Evolutionary conservation across 73 alveolate species (phyloP), one percentile per base, ranked within the genome.

Genomic region (Breviolum minutum): DNA sequence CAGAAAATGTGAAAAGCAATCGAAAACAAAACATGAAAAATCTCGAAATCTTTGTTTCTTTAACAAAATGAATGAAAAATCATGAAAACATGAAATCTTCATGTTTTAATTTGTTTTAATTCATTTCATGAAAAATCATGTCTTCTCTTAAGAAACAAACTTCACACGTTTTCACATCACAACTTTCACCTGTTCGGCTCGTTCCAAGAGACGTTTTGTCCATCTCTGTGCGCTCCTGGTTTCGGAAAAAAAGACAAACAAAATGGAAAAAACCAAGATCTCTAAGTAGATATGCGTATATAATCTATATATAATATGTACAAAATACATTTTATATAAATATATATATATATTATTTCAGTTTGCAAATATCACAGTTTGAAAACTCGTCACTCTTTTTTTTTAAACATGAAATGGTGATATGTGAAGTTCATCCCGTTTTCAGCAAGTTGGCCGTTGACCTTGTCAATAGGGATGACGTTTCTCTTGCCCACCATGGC

Each of bases 401-500:
- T 66, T n/a, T n/a, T n/a, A n/a, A n/a, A n/a, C n/a, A n/a, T n/a
- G n/a, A n/a, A n/a, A n/a, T n/a, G n/a, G n/a, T n/a, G n/a, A n/a
- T n/a, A n/a, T n/a, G n/a, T n/a, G n/a, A n/a, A n/a, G n/a, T n/a
- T n/a, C n/a, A n/a, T n/a, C n/a, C n/a, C n/a, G n/a, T n/a, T n/a
- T n/a, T n/a, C 54, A 40, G 54, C 54, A 40, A 40, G 54, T 40
- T 40, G 54, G 54, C 54, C n/a, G n/a, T n/a, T n/a, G 29, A n/a
- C 98, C 98, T 93, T 11, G 92, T 93, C 98, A 20, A 77, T 7
- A 19, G 91, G 98, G 82, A 93, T 93, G 93, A 93, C 76, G 70
- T 93, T 93, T 30, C 92, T 29, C 92, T 93, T 93, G 84, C 98
- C 98, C 64, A 93, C 98, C 90, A 93, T 74, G 69, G 83, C 98